Percentiles rank a stretch among this genome's conserved stretches.
Evolutionary conservation across 768 basidiomycete genomes (phyloP).

Genomic region (Boletus rubescentipes): DNA sequence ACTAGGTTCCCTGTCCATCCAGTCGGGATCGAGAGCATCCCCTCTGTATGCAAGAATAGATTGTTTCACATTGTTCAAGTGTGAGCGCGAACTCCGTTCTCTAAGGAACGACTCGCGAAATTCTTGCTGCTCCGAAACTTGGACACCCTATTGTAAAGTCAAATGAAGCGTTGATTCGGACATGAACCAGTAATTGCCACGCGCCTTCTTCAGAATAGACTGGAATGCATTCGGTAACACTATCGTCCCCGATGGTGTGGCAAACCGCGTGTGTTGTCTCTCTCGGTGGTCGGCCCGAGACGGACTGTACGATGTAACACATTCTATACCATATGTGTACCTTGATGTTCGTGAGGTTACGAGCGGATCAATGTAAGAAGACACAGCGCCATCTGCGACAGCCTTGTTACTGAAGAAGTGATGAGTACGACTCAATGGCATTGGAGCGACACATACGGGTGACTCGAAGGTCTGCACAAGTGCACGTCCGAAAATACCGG

Average conservation of each 20-base stretch:
- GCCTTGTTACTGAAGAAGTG: background rate
- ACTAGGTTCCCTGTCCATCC: constrained; percentile 17
- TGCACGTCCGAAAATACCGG: constrained; percentile 37
- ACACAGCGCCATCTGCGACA: constrained; percentile 4
- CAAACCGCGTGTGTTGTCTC: constrained; percentile 26
- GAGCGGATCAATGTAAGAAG: constrained; percentile 41
- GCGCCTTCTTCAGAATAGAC: constrained; percentile 37
- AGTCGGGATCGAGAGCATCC: background rate
- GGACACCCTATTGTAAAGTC: constrained; percentile 4
- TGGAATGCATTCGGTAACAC: constrained; percentile 35
- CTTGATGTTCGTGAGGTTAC: constrained; percentile 45
- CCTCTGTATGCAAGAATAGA: constrained; percentile 21
- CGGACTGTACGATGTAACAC: constrained; percentile 25
- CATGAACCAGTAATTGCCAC: fast-evolving
- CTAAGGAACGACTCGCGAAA: constrained; percentile 12
- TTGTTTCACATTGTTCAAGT: background rate
- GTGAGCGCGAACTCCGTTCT: background rate
- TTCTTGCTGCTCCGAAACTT: constrained; percentile 22
- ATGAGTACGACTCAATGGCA: background rate
- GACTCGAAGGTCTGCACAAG: constrained; percentile 47
- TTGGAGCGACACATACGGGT: constrained; percentile 39
- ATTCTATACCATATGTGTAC: constrained; percentile 38
- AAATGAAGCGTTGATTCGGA: background rate
- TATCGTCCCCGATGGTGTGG: constrained; percentile 26
- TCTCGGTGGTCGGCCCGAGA: constrained; percentile 36